Conservation (phyloP, 2,329 filamentous ascomycete species). For the Epichloe elymi region DNA sequence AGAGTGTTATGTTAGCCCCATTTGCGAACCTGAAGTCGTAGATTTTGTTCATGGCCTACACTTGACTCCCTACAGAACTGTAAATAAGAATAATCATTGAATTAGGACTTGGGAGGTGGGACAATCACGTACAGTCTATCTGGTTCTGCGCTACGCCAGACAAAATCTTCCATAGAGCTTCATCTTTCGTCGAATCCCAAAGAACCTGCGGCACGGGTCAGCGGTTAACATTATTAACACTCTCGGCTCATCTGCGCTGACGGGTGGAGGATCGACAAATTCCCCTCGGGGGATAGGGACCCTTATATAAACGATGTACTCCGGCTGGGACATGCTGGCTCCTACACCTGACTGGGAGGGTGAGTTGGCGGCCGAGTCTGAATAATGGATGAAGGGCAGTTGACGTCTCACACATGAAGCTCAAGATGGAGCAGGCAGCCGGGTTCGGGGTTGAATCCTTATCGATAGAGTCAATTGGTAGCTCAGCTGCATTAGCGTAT, state of each 20-base stretch:
- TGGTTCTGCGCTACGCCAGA: constrained; percentile 71
- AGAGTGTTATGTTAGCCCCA: constrained; percentile 10
- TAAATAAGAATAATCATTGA: constrained; percentile 6
- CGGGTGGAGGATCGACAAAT: constrained; percentile 82
- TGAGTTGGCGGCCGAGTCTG: not conserved
- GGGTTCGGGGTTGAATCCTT: not conserved
- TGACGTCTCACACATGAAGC: not conserved
- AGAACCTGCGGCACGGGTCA: constrained; percentile 45
- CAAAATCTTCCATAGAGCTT: constrained; percentile 78
- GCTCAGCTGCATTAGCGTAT: not conserved
- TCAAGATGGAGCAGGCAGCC: not conserved
- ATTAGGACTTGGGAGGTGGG: not conserved
- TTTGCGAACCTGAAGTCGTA: constrained; percentile 9
- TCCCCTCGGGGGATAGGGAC: constrained; percentile 75
- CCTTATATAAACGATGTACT: constrained; percentile 69
- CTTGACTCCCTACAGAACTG: constrained; percentile 49
- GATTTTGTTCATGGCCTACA: constrained; percentile 36
- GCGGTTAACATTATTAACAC: not conserved
- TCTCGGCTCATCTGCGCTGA: constrained; percentile 27
- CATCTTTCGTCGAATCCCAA: constrained; percentile 81
- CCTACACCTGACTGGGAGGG: not conserved
- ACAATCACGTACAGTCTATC: constrained; percentile 60
- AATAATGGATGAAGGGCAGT: not conserved
- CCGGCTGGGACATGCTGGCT: constrained; percentile 34
- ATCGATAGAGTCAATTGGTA: not conserved